These are phyloP conservation scores for Trebouxia sp. DNA, from an alignment of 139 green algal genomes.

Conservation along the genomic window DNA sequence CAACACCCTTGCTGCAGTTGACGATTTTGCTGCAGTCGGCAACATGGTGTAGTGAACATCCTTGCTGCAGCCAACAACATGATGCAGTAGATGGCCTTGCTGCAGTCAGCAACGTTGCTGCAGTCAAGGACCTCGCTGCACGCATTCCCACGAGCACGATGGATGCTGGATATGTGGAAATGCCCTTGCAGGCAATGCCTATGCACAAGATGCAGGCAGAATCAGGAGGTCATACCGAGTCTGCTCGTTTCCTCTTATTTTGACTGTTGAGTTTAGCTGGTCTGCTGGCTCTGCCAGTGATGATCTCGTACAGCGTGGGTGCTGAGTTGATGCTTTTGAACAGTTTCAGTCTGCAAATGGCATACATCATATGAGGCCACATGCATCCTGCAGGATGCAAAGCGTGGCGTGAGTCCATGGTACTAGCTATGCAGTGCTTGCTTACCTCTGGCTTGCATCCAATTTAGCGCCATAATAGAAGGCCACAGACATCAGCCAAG, in stretches of 20 bases:
- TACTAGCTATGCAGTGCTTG: too few relatives aligned
- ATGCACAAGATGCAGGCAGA: too few relatives aligned
- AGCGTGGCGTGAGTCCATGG: neutral
- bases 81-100: too few relatives aligned
- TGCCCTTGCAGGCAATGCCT: too few relatives aligned
- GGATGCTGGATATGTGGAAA: too few relatives aligned
- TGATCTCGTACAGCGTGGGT: slow-evolving; percentile 87
- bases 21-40: too few relatives aligned
- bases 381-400: neutral
- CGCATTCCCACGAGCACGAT: too few relatives aligned
- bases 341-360: slow-evolving; percentile 64
- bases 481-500: slow-evolving; percentile 93
- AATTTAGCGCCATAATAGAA: slow-evolving; percentile 97
- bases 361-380: neutral
- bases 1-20: too few relatives aligned
- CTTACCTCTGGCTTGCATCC: slow-evolving; percentile 66
- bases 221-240: neutral
- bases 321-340: slow-evolving; percentile 84
- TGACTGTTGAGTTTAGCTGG: neutral
- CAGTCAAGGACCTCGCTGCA: too few relatives aligned
- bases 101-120: too few relatives aligned
- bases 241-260: slow-evolving; percentile 27
- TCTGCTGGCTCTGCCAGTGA: slow-evolving; percentile 45
- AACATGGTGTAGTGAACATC: too few relatives aligned
- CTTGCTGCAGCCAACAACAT: too few relatives aligned